These are phyloP conservation scores for Aspergillus novofumigatus DNA, from an alignment of 2,329 filamentous ascomycete species.

Conservation along the genomic window DNA sequence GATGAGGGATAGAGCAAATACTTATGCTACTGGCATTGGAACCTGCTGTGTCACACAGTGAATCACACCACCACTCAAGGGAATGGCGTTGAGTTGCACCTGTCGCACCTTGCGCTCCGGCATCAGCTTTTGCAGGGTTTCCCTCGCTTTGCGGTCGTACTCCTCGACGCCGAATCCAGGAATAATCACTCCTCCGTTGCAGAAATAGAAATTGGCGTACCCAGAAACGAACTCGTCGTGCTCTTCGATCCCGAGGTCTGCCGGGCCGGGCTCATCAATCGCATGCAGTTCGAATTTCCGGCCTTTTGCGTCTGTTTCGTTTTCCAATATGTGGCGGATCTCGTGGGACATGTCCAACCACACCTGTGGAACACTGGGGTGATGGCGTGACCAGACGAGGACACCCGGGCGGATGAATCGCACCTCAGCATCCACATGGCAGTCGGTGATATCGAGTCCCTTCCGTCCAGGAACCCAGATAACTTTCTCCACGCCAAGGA, in stretches of 20 bases:
- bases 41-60: slow-evolving; percentile 30
- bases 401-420: slow-evolving; percentile 23
- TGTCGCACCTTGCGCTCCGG: slow-evolving; percentile 21
- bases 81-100: slow-evolving; percentile 23
- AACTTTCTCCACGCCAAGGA: slow-evolving; percentile 24
- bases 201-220: slow-evolving; percentile 29
- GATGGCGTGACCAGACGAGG: slow-evolving; percentile 11
- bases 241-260: slow-evolving; percentile 5
- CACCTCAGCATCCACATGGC: slow-evolving; percentile 25
- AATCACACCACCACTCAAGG: slow-evolving; percentile 25
- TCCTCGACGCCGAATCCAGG: slow-evolving; percentile 23
- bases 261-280: slow-evolving; percentile 21
- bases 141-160: slow-evolving; percentile 19
- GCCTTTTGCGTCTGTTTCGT: slow-evolving; percentile 20
- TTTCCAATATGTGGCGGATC: slow-evolving; percentile 8
- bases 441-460: slow-evolving; percentile 26
- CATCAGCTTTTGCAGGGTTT: slow-evolving; percentile 17
- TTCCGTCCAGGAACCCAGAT: slow-evolving; percentile 26
- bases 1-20: neutral
- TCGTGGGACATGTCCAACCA: no score
- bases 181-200: slow-evolving; percentile 26
- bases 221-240: slow-evolving; percentile 17
- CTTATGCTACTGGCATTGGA: neutral
- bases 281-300: slow-evolving; percentile 18
- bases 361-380: no score